Evolutionary conservation across 768 basidiomycete species (phyloP).

Genomic region (Rubroboletus satanas): DNA sequence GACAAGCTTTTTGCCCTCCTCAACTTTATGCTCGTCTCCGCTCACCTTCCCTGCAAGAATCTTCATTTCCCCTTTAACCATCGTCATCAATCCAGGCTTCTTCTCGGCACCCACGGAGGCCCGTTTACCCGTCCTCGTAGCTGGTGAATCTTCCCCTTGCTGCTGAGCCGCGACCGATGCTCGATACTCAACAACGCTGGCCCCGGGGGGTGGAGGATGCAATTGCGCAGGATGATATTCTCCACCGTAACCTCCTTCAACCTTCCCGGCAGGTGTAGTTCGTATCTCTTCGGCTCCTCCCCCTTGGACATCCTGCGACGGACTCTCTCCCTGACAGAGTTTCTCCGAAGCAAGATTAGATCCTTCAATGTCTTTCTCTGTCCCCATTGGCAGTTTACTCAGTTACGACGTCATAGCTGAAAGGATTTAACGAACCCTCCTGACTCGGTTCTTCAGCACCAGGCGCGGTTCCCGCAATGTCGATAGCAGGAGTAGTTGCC

Average conservation of each 20-base stretch:
- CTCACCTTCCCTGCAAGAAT: constrained; percentile 30
- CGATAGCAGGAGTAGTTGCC: background rate
- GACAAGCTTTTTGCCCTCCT: constrained; percentile 26
- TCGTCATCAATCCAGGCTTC: constrained; percentile 27
- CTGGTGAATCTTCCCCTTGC: background rate
- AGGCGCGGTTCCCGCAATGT: background rate
- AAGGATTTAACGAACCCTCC: constrained; percentile 9
- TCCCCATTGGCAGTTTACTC: background rate
- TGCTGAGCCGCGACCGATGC: background rate
- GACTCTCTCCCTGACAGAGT: background rate
- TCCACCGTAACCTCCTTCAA: constrained; percentile 7
- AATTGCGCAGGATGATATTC: constrained; percentile 29
- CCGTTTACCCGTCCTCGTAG: background rate
- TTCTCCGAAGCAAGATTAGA: background rate
- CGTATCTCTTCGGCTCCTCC: background rate
- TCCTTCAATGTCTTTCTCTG: background rate
- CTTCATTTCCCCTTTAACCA: constrained; percentile 35
- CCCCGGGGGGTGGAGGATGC: constrained; percentile 25
- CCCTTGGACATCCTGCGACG: background rate
- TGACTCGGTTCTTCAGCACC: background rate
- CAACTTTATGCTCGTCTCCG: constrained; percentile 27
- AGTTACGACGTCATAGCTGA: background rate
- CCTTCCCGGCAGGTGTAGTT: background rate
- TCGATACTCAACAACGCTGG: constrained; percentile 15
- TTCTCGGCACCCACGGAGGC: constrained; percentile 9